Evolutionary conservation across 352 stramenopile species (phyloP).

Genomic region (Phytophthora tubulina): DNA sequence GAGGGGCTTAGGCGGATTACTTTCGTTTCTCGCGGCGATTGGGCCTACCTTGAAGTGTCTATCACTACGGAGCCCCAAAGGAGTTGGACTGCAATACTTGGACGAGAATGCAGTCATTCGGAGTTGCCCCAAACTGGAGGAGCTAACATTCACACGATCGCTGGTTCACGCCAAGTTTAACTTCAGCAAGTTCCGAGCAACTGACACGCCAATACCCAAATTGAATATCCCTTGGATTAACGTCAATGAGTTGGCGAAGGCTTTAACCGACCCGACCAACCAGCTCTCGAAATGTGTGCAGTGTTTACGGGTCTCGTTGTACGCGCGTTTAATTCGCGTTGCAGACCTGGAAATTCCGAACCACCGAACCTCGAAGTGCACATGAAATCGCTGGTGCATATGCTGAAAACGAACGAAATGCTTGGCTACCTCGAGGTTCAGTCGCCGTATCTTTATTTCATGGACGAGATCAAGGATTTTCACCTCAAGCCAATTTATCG

Average conservation of each 20-base stretch:
- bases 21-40: not conserved
- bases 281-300: not conserved
- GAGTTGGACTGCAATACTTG: too few species aligned
- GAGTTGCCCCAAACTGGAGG: not conserved
- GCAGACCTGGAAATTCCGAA: too few species aligned
- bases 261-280: not conserved
- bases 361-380: too few species aligned
- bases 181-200: not conserved
- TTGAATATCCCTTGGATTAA: not conserved
- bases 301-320: too few species aligned
- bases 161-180: not conserved
- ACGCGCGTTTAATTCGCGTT: too few species aligned
- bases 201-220: not conserved
- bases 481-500: not conserved
- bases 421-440: conserved; percentile 1
- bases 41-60: not conserved
- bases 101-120: not conserved
- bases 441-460: not conserved
- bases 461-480: not conserved
- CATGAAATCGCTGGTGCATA: not conserved
- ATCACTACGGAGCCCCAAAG: not conserved
- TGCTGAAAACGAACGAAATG: conserved; percentile 1
- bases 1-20: not conserved
- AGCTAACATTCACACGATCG: not conserved
- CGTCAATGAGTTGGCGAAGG: not conserved